These are phyloP conservation scores for Takashimella koratensis DNA, from an alignment of 1,284 basidiomycete genomes.

Conservation along the genomic window DNA sequence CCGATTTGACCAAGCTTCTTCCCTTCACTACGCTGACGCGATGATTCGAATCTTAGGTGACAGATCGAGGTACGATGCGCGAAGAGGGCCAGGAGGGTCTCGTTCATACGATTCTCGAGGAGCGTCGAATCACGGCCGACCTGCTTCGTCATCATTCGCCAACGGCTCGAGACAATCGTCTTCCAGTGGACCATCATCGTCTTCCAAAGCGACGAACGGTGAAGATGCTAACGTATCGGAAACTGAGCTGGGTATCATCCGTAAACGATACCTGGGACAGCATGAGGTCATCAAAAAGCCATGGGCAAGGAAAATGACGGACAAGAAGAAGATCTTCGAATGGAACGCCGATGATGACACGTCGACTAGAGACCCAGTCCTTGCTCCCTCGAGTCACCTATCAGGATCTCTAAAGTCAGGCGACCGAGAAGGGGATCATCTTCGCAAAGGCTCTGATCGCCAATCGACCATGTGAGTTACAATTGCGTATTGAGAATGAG, in stretches of 20 bases:
- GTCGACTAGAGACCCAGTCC: constrained; percentile 48
- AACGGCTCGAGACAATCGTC: neutral
- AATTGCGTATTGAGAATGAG: too few species aligned
- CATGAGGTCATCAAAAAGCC: constrained; percentile 75
- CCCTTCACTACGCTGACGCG: too few species aligned
- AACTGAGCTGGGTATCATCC: constrained; percentile 69
- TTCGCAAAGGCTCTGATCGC: neutral
- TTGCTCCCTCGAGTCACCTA: neutral
- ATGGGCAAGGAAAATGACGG: constrained; percentile 80
- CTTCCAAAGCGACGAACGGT: constrained; percentile 14
- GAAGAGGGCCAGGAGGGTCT: neutral
- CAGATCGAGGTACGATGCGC: neutral
- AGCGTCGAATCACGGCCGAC: too few species aligned
- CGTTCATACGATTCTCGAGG: neutral
- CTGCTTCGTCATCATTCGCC: neutral
- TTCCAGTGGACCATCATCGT: constrained; percentile 11
- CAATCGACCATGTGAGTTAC: neutral
- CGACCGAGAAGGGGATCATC: neutral
- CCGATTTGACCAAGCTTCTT: too few species aligned
- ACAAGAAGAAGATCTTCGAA: constrained; percentile 97
- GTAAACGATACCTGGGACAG: constrained; percentile 78
- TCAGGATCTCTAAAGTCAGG: neutral
- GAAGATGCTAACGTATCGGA: constrained; percentile 53
- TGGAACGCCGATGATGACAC: constrained; percentile 96
- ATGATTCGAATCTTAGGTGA: too few species aligned